Percentiles rank a stretch among this genome's conserved stretches.
phyloP scores from a whole-genome alignment of 2,329 filamentous ascomycete genomes.

The Penicillium sp. region DNA sequence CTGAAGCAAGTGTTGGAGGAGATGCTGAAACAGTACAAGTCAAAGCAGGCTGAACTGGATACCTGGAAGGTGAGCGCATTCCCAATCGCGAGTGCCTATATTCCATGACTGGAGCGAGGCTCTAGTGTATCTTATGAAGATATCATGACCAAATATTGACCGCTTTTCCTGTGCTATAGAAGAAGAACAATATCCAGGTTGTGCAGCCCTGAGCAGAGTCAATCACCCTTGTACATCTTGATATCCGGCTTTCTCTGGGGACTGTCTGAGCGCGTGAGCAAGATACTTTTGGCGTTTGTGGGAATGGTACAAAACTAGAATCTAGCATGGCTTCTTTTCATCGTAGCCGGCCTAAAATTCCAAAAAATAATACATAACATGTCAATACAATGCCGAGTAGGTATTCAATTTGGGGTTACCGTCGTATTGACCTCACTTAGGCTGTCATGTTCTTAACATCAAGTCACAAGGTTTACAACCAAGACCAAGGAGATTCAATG shows the following conservation, averaged over 20 bases:
- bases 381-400: background rate
- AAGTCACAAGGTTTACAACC: background rate
- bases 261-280: constrained; percentile 4
- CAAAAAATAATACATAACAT: background rate
- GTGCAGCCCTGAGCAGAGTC: constrained; percentile 41
- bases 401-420: background rate
- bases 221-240: constrained; percentile 7
- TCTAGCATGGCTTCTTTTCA: constrained; percentile 16
- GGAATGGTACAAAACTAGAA: constrained; percentile 20
- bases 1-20: constrained; percentile 92
- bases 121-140: background rate
- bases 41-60: constrained; percentile 91
- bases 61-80: constrained; percentile 82
- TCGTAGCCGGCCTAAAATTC: constrained; percentile 6
- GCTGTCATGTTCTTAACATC: background rate
- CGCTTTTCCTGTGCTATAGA: constrained; percentile 30
- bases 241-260: constrained; percentile 8
- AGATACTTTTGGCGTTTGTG: constrained; percentile 19
- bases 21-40: constrained; percentile 93
- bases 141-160: constrained; percentile 4
- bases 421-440: background rate
- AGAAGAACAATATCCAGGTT: constrained; percentile 51
- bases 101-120: background rate
- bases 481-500: background rate
- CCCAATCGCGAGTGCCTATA: background rate